Evolutionary conservation across 163 green algal genomes (phyloP), one percentile per base, ranked within the genome.

Genomic region (Trebouxia gelatinosa): DNA sequence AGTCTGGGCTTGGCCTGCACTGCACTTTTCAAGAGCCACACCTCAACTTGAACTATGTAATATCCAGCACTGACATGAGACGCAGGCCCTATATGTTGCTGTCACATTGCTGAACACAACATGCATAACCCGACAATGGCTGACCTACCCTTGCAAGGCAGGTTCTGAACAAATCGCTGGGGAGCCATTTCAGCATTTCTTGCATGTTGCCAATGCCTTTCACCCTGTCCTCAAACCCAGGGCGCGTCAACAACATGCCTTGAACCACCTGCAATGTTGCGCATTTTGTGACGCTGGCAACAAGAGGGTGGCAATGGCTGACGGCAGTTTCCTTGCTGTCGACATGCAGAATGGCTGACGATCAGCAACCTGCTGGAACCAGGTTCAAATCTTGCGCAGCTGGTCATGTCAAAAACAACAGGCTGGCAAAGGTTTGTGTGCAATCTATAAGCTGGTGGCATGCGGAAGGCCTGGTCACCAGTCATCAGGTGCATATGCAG

Each of bases 141-240:
- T 3, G 3, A 19, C 39, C 40, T 59, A 78, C 70, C 70, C 50
- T 78, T 9, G 70, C 70, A 32, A 96, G 86, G 82, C 88, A 93
- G 21, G 83, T 85, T n/a, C 86, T 85, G 79, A 95, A 87, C 28
- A 92, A 78, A 74, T 95, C 89, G 2, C 78, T 54, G 0, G 92
- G 87, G 77, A 97, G 78, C 26, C 59, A 78, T 23, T 85, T 83
- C 37, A 91, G 87, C 29, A 95, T 80, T 61, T 93, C 86, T 34
- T 86, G 85, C 57, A 91, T 78, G 35, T 74, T 77, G 28, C 46
- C 70, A 23, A 34, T 79, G 62, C 32, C 62, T 40, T 77, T 75
- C 31, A 39, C 68, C 5, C 58, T 35, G 7, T 80, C 80, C 61
- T 85, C 76, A 67, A 78, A 78, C 13, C 40, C 54, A 26, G 62